Base-by-base conservation (phyloP, 129 eudicot genomes). In the Flaveria brownii region DNA sequence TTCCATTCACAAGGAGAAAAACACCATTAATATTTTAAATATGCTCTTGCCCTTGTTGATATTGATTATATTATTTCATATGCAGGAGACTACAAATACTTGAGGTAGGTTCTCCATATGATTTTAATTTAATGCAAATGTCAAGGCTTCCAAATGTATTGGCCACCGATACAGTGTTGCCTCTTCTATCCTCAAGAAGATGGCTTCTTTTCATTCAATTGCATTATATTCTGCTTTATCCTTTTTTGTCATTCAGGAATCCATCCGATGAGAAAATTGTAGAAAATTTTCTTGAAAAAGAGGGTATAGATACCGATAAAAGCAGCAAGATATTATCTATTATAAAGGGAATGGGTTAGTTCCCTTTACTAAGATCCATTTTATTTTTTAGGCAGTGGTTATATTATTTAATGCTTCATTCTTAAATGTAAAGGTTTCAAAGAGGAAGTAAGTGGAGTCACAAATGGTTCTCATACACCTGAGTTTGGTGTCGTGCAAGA, bases 401-500 rank as follows among this genome's bases (percentile, higher is more conserved):
- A 30, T n/a, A 70, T 71, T 62, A 57, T 55, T 59, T 82, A 13
- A 54, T 28, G 28, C 52, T 59, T 81, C 7, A 49, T 20, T 77
- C 43, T 28, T 75, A 26, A 54, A 36, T 75, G 22, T 81, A 28
- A 84, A 94, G 98, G 98, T 55, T 94, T 94, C 73, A 94, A 94
- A 80, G 97, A 94, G 71, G 98, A 94, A 82, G 73, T 94, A 54
- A 77, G 68, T 36, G 97, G 96, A 72, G 77, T 57, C 30, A 45
- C 69, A 42, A 74, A 77, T 77, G 77, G 75, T 68, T 83, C 66
- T 77, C 69, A 61, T 50, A 77, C 79, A 46, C 74, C 76, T 22
- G 98, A 94, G 78, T 91, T 88, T 73, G 93, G 91, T 71, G 88
- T 94, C 43, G 98, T 89, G 73, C 98, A 94, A 89, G 98, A 94